Evolutionary conservation across 2,329 filamentous ascomycete genomes (phyloP), one percentile per base, ranked within the genome.

Genomic region (Aspergillus floridensis): DNA sequence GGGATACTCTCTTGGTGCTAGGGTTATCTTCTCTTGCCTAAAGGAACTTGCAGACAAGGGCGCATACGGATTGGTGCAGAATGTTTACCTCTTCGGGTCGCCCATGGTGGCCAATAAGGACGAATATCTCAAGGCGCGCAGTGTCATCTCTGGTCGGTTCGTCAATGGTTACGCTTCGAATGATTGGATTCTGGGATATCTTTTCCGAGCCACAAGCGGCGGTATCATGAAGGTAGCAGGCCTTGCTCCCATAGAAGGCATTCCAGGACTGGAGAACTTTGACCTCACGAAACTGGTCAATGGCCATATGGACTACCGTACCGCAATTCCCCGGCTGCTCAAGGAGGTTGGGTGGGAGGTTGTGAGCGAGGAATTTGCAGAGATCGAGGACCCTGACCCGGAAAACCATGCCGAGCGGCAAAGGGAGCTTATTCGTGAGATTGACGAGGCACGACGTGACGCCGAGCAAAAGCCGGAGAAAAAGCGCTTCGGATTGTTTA

Each of bases 301-400:
- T 29, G 93, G 95, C 1, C 95, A 99, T 73, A 98, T 98, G 93
- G 91, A 95, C 55, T 99, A 99, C 77, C 91, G 95, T 74, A 86
- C 86, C 26, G 91, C 92, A 41, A 98, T 99, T 89, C 95, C 95
- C 16, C 86, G 86, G 59, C 82, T 99, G 19, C 81, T 99, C 54
- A 87, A 91, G 63, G 89, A 93, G 72, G 91, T 93, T 38, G 95
- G 93, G 16, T 99, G 93, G 92, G 79, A 88, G 56, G 91, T 98
- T 3, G 88, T 96, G 70, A 93, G 89, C 64, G 92, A 97, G 67
- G 93, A 98, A 72, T 99, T 98, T 71, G 88, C 86, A 1, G 95
- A 99, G 76, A 98, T 99, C 61, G 95, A 98, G 73, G 95, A 99
- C 66, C 92, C 95, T 0, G 95, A 99, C 70, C 95, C 95, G 0